Evolutionary conservation across 768 basidiomycete species (phyloP).

Genomic region (Tulasnella sp.): DNA sequence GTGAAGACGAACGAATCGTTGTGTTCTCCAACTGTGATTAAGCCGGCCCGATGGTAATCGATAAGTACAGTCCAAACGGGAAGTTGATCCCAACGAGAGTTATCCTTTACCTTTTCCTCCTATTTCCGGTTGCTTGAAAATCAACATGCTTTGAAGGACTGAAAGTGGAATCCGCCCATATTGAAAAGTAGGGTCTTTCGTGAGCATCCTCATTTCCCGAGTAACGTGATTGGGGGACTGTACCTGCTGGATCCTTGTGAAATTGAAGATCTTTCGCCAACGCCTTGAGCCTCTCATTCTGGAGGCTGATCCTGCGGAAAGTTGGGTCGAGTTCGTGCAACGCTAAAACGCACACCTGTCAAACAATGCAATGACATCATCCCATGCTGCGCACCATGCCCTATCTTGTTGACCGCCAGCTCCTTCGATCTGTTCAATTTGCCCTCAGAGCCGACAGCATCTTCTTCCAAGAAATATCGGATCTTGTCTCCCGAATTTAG

Average conservation of each 20-base stretch:
- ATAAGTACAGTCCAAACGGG: too few species aligned
- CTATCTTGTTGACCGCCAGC: constrained; percentile 91
- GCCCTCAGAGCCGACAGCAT: constrained; percentile 65
- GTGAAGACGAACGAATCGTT: constrained; percentile 75
- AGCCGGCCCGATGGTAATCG: neutral
- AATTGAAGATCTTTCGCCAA: constrained; percentile 75
- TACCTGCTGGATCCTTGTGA: constrained; percentile 80
- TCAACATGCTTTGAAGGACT: constrained; percentile 93
- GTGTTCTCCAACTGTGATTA: constrained; percentile 72
- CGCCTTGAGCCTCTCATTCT: constrained; percentile 64
- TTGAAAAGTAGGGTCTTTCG: neutral
- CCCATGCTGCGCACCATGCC: constrained; percentile 57
- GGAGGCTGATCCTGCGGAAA: constrained; percentile 73
- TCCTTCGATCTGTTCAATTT: constrained; percentile 54
- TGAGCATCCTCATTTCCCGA: neutral
- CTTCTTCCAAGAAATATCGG: constrained; percentile 89
- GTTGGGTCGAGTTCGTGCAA: constrained; percentile 80
- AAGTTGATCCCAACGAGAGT: too few species aligned
- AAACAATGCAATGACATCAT: constrained; percentile 9
- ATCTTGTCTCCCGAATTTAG: constrained; percentile 90
- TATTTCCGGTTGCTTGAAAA: constrained; percentile 89
- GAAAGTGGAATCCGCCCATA: neutral
- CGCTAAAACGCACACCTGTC: constrained; percentile 47
- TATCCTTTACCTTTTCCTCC: constrained; percentile 90
- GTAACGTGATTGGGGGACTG: neutral